These are phyloP conservation scores for Jamesozyma gamospora DNA, from an alignment of 805 yeast genomes.

Conservation along the genomic window DNA sequence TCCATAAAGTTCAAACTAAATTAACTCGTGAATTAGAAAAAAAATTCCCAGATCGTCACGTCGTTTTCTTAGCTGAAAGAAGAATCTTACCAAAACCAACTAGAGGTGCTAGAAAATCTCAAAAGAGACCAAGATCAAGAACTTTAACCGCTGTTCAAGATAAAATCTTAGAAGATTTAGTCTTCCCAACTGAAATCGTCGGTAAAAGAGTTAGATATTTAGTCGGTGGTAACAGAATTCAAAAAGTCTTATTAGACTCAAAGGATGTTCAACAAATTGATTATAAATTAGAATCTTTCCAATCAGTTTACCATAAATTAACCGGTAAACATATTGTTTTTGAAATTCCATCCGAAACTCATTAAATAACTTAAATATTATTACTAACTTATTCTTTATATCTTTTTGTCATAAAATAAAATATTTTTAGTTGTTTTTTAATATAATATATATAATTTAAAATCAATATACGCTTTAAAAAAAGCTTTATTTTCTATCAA, in stretches of 20 bases:
- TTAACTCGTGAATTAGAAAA: slow-evolving; percentile 99
- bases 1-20: slow-evolving; percentile 96
- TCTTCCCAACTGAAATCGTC: slow-evolving; percentile 97
- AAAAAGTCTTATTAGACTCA: slow-evolving; percentile 94
- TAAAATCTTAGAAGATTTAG: slow-evolving; percentile 96
- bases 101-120: slow-evolving; percentile 85
- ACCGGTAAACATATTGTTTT: slow-evolving; percentile 99
- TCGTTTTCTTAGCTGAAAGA: slow-evolving; percentile 98
- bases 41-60: slow-evolving; percentile 99
- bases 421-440: slow-evolving; percentile 5
- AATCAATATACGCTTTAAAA: background rate
- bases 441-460: slow-evolving; percentile 2
- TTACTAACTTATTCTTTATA: slow-evolving; percentile 3
- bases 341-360: slow-evolving; percentile 62
- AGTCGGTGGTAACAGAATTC: slow-evolving; percentile 97
- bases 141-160: slow-evolving; percentile 98
- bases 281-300: slow-evolving; percentile 99
- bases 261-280: slow-evolving; percentile 95
- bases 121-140: slow-evolving; percentile 99
- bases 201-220: slow-evolving; percentile 99
- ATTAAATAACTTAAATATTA: slow-evolving; percentile 18
- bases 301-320: slow-evolving; percentile 94
- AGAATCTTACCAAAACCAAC: slow-evolving; percentile 99
- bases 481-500: too few relatives aligned
- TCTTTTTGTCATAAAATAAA: slow-evolving; percentile 9